Percentiles rank a stretch among this genome's conserved stretches.
Conservation (phyloP, 441 rosid species). For the Flueggea neowawraea region DNA sequence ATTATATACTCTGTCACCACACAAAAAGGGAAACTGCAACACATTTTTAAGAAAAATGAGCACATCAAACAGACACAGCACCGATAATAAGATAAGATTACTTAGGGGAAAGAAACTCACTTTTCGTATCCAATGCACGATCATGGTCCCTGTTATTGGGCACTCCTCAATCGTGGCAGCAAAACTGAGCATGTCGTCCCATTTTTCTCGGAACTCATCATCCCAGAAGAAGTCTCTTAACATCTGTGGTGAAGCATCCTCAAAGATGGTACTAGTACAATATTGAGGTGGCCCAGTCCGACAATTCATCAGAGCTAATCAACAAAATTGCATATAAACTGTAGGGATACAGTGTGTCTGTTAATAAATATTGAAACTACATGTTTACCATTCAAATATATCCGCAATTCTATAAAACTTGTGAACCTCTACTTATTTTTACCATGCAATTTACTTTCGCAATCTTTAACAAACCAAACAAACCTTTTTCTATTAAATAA, state of each 20-base stretch:
- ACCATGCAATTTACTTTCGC: too few relatives aligned
- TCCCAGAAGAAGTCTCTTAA: slow-evolving; percentile 93
- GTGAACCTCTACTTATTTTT: too few relatives aligned
- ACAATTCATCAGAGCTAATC: too few relatives aligned
- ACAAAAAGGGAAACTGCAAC: slow-evolving; percentile 77
- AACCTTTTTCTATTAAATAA: too few relatives aligned
- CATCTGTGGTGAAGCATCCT: slow-evolving; percentile 55
- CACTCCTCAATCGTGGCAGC: slow-evolving; percentile 50
- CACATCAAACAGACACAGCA: not conserved
- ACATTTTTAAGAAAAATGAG: slow-evolving; percentile 7
- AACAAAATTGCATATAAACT: too few relatives aligned
- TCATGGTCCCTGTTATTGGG: slow-evolving; percentile 65
- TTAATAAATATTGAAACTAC: too few relatives aligned
- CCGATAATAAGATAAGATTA: not conserved
- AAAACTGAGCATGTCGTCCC: slow-evolving; percentile 83
- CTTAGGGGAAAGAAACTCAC: slow-evolving; percentile 24
- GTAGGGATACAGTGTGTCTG: too few relatives aligned
- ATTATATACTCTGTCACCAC: slow-evolving; percentile 79
- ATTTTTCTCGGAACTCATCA: slow-evolving; percentile 66
- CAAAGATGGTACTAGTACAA: slow-evolving; percentile 59
- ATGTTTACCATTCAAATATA: too few relatives aligned
- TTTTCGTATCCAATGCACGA: slow-evolving; percentile 79
- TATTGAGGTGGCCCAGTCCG: slow-evolving; percentile 78
- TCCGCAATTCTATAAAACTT: too few relatives aligned
- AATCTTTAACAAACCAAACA: too few relatives aligned